Evolutionary conservation across 73 alveolate genomes (phyloP), one percentile per base, ranked within the genome.

Genomic region (Paramecium caudatum): DNA sequence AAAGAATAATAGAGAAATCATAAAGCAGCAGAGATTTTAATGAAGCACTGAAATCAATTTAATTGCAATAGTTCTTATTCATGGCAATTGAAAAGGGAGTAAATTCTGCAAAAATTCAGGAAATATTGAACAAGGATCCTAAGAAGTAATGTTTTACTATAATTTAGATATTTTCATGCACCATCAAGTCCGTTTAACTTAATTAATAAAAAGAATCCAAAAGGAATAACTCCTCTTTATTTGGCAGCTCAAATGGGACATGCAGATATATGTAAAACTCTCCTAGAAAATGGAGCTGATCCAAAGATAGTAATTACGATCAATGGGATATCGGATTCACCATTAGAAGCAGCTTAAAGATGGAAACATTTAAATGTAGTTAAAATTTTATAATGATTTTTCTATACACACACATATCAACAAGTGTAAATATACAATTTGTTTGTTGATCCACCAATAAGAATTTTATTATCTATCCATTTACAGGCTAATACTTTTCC

Each of bases 241-340:
- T 90, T 94, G 5, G 97, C 97, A 17, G 93, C 95, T 32, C 15
- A 47, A 62, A 23, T 86, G 41, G 97, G 96, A 21, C 61, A 93
- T 65, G 37, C 92, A 4, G 93, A 82, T 9, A 74, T 92, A 39
- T 94, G 91, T 19, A 17, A 70, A 70, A 43, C 92, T 25, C 62
- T 94, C 16, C 4, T 94, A 0, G 47, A 90, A 5, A 15, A 70
- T 30, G 90, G 92, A 47, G 97, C 97, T 1, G 93, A 92, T 43
- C 96, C 68, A 34, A n/a, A 10, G 6, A 12, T 17, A 37, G 9
- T 25, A 15, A 43, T 74, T n/a, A 16, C 84, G 15, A 32, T 68
- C 7, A 68, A 68, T 32, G 84, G 50, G 21, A 34, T 68, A 0
- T 16, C 30, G 21, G 84, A 68, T 8, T 25, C 47, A 32, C 84